A percentile compares a stretch with the other conserved stretches of the same genome.
phyloP scores from a whole-genome alignment of 495 filamentous ascomycete species.

The Neurospora sp. region DNA sequence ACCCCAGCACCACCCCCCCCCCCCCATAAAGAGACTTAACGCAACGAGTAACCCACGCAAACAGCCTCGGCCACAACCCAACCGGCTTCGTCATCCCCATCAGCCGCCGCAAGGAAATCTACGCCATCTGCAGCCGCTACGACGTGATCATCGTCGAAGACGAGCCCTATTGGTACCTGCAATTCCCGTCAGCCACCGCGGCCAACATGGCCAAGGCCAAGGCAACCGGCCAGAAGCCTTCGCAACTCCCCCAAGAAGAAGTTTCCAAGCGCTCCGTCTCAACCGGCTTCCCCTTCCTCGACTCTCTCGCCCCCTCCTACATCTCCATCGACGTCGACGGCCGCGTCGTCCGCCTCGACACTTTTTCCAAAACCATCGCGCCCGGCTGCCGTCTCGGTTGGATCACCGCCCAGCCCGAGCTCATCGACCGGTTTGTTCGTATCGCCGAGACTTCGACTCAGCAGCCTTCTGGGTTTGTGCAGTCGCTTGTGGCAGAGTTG shows the following conservation, averaged over 20 bases:
- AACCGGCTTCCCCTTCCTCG: conserved; percentile 67
- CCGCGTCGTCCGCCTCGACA: conserved; percentile 75
- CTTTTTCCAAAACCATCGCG: conserved; percentile 75
- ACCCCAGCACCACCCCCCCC: too few species aligned
- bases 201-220: background rate
- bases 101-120: conserved; percentile 64
- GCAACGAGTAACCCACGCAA: conserved; percentile 1
- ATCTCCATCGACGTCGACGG: conserved; percentile 67
- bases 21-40: background rate
- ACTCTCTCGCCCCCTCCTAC: conserved; percentile 72
- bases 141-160: conserved; percentile 93
- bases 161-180: conserved; percentile 93
- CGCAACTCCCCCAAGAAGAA: background rate
- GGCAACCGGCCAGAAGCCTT: background rate
- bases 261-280: conserved; percentile 34
- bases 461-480: conserved; percentile 81
- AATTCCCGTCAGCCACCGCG: conserved; percentile 60
- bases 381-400: conserved; percentile 75
- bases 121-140: conserved; percentile 68
- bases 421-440: conserved; percentile 60
- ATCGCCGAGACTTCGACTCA: conserved; percentile 67
- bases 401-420: conserved; percentile 67
- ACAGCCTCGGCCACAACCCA: conserved; percentile 83
- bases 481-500: conserved; percentile 66
- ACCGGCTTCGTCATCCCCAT: conserved; percentile 65